Evolutionary conservation across 345 rosid species (phyloP), one percentile per base, ranked within the genome.

Genomic region (Gossypium thurberi): DNA sequence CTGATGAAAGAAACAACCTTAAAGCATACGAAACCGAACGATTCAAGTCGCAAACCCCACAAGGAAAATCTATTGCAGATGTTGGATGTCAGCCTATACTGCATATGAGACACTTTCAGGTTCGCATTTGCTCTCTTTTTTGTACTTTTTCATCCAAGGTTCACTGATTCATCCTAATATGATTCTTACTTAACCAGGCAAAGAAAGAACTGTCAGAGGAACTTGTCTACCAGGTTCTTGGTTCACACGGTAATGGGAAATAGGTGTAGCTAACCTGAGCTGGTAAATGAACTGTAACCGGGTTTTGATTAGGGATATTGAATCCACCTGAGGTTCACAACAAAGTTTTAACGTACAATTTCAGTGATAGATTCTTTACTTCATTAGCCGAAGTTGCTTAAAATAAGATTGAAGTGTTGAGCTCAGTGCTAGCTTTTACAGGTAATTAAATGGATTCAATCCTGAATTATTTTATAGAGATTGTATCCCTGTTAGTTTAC

Each of bases 71-170:
- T n/a, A 86, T 95, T n/a, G 97, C 98, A 8, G 98, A 92, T 74
- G 91, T 92, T 8, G 99, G 99, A 26, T 92, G 99, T 71, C 88
- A 95, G 83, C 99, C 99, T 3, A 91, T 95, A 74, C 81, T 95
- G 80, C 96, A 95, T 85, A 95, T 95, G 99, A 86, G 99, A 73
- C 89, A 92, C 83, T 95, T 95, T 86, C 99, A 92, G 91, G 98
- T 91, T 20, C 56, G 70, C 65, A 37, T 74, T 44, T 14, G 1
- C 42, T 9, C 33, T 17, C 11, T 15, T 23, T 2, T 47, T 25
- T 1, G 0, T 26, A 33, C 3, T 15, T 28, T 67, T 65, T 47
- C 6, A 67, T 67, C 57, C 43, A 8, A 48, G 40, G 26, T 13
- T 73, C 59, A 18, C 43, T 4, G 63, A 57, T 64, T 51, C 37